Conservation (phyloP, 2,329 filamentous ascomycete species). For the Aspergillus versicolor region DNA sequence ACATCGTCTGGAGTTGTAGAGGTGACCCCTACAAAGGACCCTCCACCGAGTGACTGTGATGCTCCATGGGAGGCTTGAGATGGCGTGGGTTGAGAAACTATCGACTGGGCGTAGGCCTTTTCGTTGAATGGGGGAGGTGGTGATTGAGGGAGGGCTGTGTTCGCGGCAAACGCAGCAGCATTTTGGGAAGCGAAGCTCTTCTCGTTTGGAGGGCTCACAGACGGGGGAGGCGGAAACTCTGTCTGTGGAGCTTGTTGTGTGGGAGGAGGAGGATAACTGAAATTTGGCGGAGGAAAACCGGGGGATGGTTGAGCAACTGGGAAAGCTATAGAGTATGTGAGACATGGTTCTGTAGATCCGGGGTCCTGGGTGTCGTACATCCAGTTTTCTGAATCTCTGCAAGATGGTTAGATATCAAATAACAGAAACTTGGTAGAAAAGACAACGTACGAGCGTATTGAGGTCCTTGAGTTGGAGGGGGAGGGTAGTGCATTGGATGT, state of each 20-base stretch:
- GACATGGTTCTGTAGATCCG: background rate
- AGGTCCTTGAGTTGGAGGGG: constrained; percentile 25
- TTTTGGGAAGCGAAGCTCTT: background rate
- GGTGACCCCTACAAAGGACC: constrained; percentile 2
- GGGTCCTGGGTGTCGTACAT: constrained; percentile 7
- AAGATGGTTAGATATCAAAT: background rate
- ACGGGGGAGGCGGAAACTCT: constrained; percentile 12
- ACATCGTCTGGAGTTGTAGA: constrained; percentile 72
- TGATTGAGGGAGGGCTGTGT: background rate
- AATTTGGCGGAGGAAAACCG: constrained; percentile 23
- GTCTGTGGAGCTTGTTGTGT: constrained; percentile 17
- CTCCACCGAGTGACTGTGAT: background rate
- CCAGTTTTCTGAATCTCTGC: constrained; percentile 14
- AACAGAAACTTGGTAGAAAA: background rate
- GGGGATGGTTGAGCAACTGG: constrained; percentile 19
- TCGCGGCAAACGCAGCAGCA: background rate
- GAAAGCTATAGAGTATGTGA: constrained; percentile 10
- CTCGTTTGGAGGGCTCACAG: constrained; percentile 18
- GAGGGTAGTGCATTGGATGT: constrained; percentile 20
- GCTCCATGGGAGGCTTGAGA: background rate
- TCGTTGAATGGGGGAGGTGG: background rate
- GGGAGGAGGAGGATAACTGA: constrained; percentile 27
- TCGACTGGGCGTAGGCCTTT: background rate
- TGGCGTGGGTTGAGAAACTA: background rate
- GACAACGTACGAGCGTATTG: constrained; percentile 17